Evolutionary conservation across 2,329 filamentous ascomycete species (phyloP).

Genomic region (Pseudofabraea citricarpa): DNA sequence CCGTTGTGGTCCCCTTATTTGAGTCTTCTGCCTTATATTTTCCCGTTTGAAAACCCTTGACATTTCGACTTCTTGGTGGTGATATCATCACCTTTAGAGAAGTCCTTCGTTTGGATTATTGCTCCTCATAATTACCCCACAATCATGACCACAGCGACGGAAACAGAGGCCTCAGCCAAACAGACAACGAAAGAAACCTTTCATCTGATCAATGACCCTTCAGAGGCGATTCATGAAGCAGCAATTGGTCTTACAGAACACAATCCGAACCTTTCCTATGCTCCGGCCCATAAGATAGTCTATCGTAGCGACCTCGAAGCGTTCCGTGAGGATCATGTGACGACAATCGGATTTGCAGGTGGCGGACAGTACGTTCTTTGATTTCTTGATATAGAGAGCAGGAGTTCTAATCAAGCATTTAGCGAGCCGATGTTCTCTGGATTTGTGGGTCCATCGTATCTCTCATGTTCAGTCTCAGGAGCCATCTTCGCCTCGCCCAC

Average conservation of each 20-base stretch:
- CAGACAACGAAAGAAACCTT: slow-evolving; percentile 18
- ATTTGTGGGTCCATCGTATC: slow-evolving; percentile 34
- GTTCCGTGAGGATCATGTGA: slow-evolving; percentile 22
- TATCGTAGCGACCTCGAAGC: slow-evolving; percentile 19
- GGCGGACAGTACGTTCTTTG: slow-evolving; percentile 20
- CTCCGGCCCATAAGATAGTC: slow-evolving; percentile 19
- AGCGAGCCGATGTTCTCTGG: slow-evolving; percentile 35
- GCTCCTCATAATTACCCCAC: no score
- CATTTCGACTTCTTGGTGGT: no score
- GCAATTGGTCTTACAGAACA: slow-evolving; percentile 18
- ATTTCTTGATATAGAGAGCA: neutral
- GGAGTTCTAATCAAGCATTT: neutral
- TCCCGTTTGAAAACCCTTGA: no score
- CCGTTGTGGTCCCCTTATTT: no score
- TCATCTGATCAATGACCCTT: slow-evolving; percentile 20
- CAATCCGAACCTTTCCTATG: slow-evolving; percentile 18
- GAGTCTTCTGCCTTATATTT: no score
- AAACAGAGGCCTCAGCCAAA: slow-evolving; percentile 14
- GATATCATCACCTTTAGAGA: no score
- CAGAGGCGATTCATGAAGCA: slow-evolving; percentile 21
- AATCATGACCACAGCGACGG: slow-evolving; percentile 1
- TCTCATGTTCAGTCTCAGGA: slow-evolving; percentile 34
- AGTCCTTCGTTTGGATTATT: no score
- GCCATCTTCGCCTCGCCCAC: slow-evolving; percentile 36
- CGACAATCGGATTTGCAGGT: slow-evolving; percentile 22